Evolutionary conservation across 257 asterid genomes (phyloP), one percentile per base, ranked within the genome.

Genomic region (Scutellaria galericulata): DNA sequence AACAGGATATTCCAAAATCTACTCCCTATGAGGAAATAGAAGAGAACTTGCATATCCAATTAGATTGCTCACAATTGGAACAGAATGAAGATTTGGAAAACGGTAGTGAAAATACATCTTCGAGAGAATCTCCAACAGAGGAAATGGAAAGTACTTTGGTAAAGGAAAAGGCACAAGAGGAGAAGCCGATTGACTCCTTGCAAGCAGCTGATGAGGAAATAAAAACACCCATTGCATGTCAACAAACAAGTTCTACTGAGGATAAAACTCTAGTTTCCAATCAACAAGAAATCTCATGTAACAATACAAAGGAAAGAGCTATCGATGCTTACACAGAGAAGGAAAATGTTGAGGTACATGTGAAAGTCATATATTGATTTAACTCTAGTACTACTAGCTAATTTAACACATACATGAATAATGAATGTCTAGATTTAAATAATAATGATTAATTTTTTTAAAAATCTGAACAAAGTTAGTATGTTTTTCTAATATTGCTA

Each of bases 251-350:
- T 55, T 39, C 48, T 13, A 52, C 9, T 1, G 20, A 59, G 60
- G 81, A 78, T 40, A 40, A 78, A 76, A 50, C 54, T 71, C 71
- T 9, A 60, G 50, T 7, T 42, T 42, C 57, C 54, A 51, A 46
- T 64, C 78, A 44, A 57, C 73, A 20, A 81, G 78, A 69, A 55
- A 72, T 68, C 64, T 63, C 74, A 53, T 50, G 15, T 57, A 73
- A 71, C 48, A 40, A 45, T 53, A 46, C 18, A 3, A 68, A 74
- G 71, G 73, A 54, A 60, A 71, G 53, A 52, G 10, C 71, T 65
- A 37, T 52, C 70, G 75, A 76, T 46, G 66, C 77, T 14, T 55
- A 70, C 76, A 54, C 15, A 10, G 18, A 48, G 52, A 75, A 75
- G 70, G 72, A 69, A 73, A 66, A 18, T 42, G 24, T 24, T 10